Evolutionary conservation across 2,329 filamentous ascomycete species (phyloP), one percentile per base, ranked within the genome.

Genomic region (Ophiostoma tasmaniense): DNA sequence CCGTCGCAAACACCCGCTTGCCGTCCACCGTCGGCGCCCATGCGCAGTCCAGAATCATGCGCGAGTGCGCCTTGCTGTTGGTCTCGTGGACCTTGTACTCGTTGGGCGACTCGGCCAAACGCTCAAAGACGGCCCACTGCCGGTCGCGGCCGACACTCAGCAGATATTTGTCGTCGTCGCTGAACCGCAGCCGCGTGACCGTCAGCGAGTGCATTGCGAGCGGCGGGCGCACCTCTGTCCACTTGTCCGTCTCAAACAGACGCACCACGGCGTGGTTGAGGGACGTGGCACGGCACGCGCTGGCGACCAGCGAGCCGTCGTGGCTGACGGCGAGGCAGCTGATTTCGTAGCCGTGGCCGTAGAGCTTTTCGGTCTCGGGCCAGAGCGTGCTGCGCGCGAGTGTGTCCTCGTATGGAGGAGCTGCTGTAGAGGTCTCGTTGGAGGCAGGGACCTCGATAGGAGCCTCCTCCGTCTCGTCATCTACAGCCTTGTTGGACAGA

Each of bases 341-440:
- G 66, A 99, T 94, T 78, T 99, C 95, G 79, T 97, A 97, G 37
- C 95, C 95, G 79, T 99, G 95, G 1, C 95, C 95, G 79, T 99
- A 99, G 1, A 99, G 85, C 80, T 99, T 99, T 78, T 99, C 95
- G 7, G 87, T 87, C 77, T 99, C 95, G 2, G 95, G 95, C 93
- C 93, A 99, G 39, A 99, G 87, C 0, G 95, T 96, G 77, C 96
- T 89, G 10, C 93, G 88, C 30, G 93, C 90, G 1, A 99, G 86
- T 68, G 92, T 89, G 77, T 98, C 95, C 78, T 99, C 95, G 45
- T 61, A n/a, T 8, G 69, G 67, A 4, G 69, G 67, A 22, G n/a
- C 20, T 2, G 28, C 55, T 8, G 17, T 10, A 68, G 82, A 79
- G 25, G 83, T 78, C 8, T 79, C 80, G 35, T 11, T 6, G 20